phyloP scores from a whole-genome alignment of 2,329 filamentous ascomycete species.

The Diaporthe vaccinii region DNA sequence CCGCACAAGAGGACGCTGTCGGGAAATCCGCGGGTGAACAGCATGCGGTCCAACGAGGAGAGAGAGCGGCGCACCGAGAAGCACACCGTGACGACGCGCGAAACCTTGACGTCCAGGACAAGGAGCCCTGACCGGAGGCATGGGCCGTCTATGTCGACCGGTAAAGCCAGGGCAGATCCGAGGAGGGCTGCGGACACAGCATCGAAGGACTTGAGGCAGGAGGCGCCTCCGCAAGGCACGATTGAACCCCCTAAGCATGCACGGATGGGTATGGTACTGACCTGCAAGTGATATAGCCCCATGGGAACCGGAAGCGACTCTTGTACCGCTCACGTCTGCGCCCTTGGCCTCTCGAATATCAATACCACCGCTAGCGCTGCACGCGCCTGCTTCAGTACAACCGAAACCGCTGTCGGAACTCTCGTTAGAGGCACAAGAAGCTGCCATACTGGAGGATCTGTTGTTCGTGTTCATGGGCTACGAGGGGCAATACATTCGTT shows the following conservation, averaged over 20 bases:
- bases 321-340: constrained; percentile 76
- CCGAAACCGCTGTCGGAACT: constrained; percentile 78
- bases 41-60: constrained; percentile 63
- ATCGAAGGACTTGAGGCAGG: constrained; percentile 59
- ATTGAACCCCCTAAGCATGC: constrained; percentile 31
- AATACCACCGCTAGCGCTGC: constrained; percentile 77
- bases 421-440: constrained; percentile 85
- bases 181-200: constrained; percentile 61
- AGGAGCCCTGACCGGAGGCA: constrained; percentile 68
- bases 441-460: constrained; percentile 88
- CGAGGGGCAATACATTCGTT: constrained; percentile 97
- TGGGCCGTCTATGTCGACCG: constrained; percentile 51
- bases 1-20: constrained; percentile 71
- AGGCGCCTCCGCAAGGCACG: constrained; percentile 64
- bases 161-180: constrained; percentile 54
- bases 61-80: constrained; percentile 71
- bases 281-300: constrained; percentile 53
- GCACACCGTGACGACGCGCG: constrained; percentile 70
- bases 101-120: constrained; percentile 71
- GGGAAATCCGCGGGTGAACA: constrained; percentile 66
- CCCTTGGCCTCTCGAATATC: constrained; percentile 76
- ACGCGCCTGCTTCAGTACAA: constrained; percentile 77
- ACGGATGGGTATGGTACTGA: constrained; percentile 44
- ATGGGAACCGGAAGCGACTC: constrained; percentile 85
- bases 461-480: constrained; percentile 98